phyloP scores from a whole-genome alignment of 2,329 filamentous ascomycete species.

The Furcasterigmium furcatum region DNA sequence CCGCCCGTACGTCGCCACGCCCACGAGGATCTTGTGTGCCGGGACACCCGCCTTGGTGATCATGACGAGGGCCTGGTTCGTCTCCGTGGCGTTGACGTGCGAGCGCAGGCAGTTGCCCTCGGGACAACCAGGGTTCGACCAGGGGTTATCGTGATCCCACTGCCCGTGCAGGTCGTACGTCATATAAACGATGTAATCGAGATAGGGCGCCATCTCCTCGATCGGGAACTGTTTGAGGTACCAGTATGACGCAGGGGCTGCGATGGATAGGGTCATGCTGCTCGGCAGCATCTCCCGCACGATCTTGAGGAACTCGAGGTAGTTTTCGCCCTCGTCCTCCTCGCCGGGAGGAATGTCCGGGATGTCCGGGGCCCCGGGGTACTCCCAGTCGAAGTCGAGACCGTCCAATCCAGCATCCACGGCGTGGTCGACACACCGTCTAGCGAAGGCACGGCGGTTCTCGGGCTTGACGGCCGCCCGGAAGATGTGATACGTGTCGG shows the following conservation, averaged over 20 bases:
- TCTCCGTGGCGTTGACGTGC: slow-evolving; percentile 34
- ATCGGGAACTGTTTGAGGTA: slow-evolving; percentile 18
- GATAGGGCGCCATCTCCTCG: slow-evolving; percentile 11
- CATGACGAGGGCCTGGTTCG: slow-evolving; percentile 19
- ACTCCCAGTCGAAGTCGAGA: slow-evolving; percentile 45
- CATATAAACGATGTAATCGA: slow-evolving; percentile 19
- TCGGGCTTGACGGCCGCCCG: slow-evolving; percentile 20
- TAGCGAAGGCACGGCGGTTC: slow-evolving; percentile 11
- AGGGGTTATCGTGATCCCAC: background rate
- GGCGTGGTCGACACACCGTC: slow-evolving; percentile 15
- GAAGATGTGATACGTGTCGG: slow-evolving; percentile 20
- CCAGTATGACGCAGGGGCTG: slow-evolving; percentile 16
- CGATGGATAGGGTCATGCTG: slow-evolving; percentile 12
- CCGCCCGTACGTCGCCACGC: slow-evolving; percentile 24
- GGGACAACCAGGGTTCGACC: slow-evolving; percentile 18
- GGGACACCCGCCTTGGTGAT: slow-evolving; percentile 27
- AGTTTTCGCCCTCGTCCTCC: slow-evolving; percentile 19
- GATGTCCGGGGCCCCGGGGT: slow-evolving; percentile 25
- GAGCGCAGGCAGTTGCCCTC: slow-evolving; percentile 26
- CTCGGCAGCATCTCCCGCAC: slow-evolving; percentile 7
- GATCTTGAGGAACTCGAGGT: slow-evolving; percentile 13
- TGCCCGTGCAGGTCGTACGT: slow-evolving; percentile 10
- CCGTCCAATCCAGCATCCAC: slow-evolving; percentile 2
- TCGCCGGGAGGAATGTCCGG: slow-evolving; percentile 14
- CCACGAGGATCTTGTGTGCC: slow-evolving; percentile 24